Evolutionary conservation across 2,329 filamentous ascomycete genomes (phyloP), one percentile per base, ranked within the genome.

Genomic region (Acrocalymma vagum): DNA sequence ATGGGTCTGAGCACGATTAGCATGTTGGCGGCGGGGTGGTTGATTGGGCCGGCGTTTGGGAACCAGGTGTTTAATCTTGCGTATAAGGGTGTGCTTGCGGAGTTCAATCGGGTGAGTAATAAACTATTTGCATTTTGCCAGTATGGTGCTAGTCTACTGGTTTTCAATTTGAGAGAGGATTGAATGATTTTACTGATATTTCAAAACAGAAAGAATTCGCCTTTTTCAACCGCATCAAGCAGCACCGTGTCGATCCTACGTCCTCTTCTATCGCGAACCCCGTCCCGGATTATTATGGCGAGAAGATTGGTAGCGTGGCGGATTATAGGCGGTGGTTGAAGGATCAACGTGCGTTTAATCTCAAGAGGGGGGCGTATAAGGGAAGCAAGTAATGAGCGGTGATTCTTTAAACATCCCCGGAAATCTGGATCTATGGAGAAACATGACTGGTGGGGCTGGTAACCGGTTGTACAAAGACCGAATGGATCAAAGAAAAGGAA

Each of bases 321-420:
- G 92, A 90, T 30, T 99, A 97, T 71, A 80, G 94, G 62, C 86
- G 90, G 70, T 99, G 94, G 94, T 75, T 99, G 63, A 97, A 96
- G 79, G 94, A 99, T 66, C 94, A 97, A 78, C 81, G 93, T 49
- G 93, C 92, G 8, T 99, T 96, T 76, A 96, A 95, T 76, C 59
- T 76, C 42, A 91, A 91, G 78, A 83, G 85, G 84, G 69, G 83
- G 76, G 54, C 82, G 75, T 60, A 84, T 85, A 70, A 49, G 42
- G 56, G 51, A 11, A 49, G 28, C 14, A 56, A 56, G 42, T n/a
- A n/a, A n/a, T n/a, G n/a, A n/a, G n/a, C n/a, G n/a, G n/a, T n/a
- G n/a, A n/a, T n/a, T n/a, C n/a, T n/a, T n/a, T n/a, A n/a, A n/a
- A n/a, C n/a, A n/a, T n/a, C n/a, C n/a, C n/a, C n/a, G n/a, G n/a